Evolutionary conservation across 2,329 filamentous ascomycete genomes (phyloP), one percentile per base, ranked within the genome.

Genomic region (Aspergillus ustus): DNA sequence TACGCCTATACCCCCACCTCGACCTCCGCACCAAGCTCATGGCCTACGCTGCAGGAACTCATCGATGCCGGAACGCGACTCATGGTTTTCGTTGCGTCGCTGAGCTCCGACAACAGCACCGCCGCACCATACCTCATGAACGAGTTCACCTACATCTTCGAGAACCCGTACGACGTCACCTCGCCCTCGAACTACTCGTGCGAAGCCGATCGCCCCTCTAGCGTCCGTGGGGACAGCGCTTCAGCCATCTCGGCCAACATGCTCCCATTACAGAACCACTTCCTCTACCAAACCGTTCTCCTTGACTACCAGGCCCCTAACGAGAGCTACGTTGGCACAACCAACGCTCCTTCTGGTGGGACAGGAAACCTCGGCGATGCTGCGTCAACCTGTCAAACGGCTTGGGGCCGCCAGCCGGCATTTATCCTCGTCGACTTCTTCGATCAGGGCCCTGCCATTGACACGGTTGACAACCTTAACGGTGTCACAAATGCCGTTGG

Each of bases 371-470:
- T 86, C 37, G 82, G 82, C 7, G 70, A 71, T 9, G 67, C 79
- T 28, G 85, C 85, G 37, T 73, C 78, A 48, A 74, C 73, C 60
- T 93, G 87, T 73, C 77, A 79, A 56, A 71, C 68, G 2, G 77
- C 86, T 63, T 94, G 89, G 81, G 83, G 84, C n/a, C 76, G 79
- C 29, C 80, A 83, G 53, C 90, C 91, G n/a, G 87, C 83, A 3
- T 93, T 92, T 69, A 83, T 92, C 20, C 82, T 95, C 9, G 90
- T 94, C 1, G 91, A 96, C 76, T 94, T 92, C 75, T 93, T 89
- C 75, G 89, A 91, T 73, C 82, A 88, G 62, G 91, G 89, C 0
- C 87, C 89, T 0, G 85, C 90, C 34, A 86, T 95, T 58, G 80
- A 82, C 7, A 88, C 88, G 0, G 88, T 90, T 2, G 91, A 95